Base-by-base conservation (phyloP, 2,329 filamentous ascomycete genomes). In the Cryphonectria radicalis region DNA sequence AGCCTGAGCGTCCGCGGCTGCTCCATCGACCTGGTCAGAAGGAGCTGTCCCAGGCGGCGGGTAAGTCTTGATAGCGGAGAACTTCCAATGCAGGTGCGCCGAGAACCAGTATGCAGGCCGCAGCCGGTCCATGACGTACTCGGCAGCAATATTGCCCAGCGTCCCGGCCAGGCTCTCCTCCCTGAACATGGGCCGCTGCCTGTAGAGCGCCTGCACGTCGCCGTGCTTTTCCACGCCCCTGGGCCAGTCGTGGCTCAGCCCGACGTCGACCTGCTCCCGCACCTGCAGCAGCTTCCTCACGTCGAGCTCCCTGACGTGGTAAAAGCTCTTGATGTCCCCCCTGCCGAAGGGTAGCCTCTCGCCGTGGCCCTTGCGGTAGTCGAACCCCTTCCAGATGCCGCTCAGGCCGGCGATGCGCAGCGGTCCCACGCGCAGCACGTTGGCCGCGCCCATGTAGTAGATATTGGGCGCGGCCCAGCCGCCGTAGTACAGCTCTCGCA, bases 381-480 rank as follows among this genome's bases (percentile, higher is more conserved):
- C 92, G 77, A 91, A 92, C 1, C 91, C 92, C 80, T 98, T 98
- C 93, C 93, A 99, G 74, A 99, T 99, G 7, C 96, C 96, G 68
- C 93, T 96, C 79, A 98, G 85, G 6, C 92, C 95, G 50, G 94
- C 93, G 73, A 99, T 97, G 32, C 96, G 90, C 65, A 99, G 83
- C 1, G 93, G 92, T 0, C 95, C 95, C 43, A 97, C 85, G 25
- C 92, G 91, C 57, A 99, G 80, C 11, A 99, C 91, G 78, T 97
- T 98, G 72, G 96, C 94, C 46, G 94, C 93, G 65, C 96, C 96
- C 80, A 98, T 87, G 82, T 98, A 99, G 85, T 98, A 99, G 74
- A 99, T 98, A 76, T 96, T 97, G 11, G 94, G 94, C 10, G 95
- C 95, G 7, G 94, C 96, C 96, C 96, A 99, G 66, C 96, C 96